These are phyloP conservation scores for Yarrowia sp. DNA, from an alignment of 805 yeast species.

Conservation along the genomic window DNA sequence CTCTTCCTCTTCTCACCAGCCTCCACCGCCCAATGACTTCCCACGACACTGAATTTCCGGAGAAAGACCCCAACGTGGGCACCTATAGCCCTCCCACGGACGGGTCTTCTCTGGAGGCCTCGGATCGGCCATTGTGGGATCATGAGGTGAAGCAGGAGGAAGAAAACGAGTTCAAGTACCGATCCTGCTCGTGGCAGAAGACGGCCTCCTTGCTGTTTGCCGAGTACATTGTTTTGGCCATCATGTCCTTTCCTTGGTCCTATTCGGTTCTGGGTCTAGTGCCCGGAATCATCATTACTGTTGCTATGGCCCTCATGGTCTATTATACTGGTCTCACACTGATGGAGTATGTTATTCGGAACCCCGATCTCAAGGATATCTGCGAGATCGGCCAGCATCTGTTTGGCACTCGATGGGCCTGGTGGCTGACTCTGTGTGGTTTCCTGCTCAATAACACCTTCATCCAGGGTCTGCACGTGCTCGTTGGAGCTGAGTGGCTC, in stretches of 20 bases:
- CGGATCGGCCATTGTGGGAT: slow-evolving; percentile 32
- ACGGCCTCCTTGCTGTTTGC: slow-evolving; percentile 67
- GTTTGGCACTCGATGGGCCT: slow-evolving; percentile 58
- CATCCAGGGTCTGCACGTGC: slow-evolving; percentile 65
- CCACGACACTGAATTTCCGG: slow-evolving; percentile 27
- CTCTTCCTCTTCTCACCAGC: neutral
- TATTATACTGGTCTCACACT: slow-evolving; percentile 64
- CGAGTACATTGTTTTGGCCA: slow-evolving; percentile 67
- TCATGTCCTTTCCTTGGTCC: slow-evolving; percentile 72
- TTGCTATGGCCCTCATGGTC: slow-evolving; percentile 58
- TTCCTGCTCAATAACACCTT: slow-evolving; percentile 63
- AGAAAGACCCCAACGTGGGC: slow-evolving; percentile 15
- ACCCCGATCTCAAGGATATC: slow-evolving; percentile 60
- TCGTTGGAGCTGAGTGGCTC: slow-evolving; percentile 65
- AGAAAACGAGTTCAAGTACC: slow-evolving; percentile 53
- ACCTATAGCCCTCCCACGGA: slow-evolving; percentile 12
- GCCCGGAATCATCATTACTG: slow-evolving; percentile 64
- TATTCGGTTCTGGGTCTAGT: slow-evolving; percentile 65
- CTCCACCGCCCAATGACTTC: slow-evolving; percentile 8
- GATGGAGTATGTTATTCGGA: slow-evolving; percentile 61
- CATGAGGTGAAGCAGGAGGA: slow-evolving; percentile 41
- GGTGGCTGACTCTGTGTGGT: slow-evolving; percentile 64
- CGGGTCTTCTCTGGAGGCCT: slow-evolving; percentile 23
- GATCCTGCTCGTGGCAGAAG: slow-evolving; percentile 63
- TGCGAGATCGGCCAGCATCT: slow-evolving; percentile 67